Evolutionary conservation across 805 yeast genomes (phyloP).

Genomic region (Wickerhamiella parazyma): DNA sequence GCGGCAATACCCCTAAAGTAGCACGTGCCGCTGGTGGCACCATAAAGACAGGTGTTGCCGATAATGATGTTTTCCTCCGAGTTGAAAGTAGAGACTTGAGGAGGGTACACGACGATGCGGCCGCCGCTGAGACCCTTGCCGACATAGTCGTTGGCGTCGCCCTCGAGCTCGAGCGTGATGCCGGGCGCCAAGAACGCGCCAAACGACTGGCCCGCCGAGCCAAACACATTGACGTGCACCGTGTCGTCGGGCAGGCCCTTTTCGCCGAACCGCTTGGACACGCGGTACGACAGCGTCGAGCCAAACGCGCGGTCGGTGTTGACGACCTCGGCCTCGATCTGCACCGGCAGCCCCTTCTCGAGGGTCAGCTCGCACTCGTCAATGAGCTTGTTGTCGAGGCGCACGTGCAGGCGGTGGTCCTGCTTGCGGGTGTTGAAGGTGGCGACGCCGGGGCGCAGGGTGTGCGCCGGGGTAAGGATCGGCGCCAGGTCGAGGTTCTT

Average conservation of each 20-base stretch:
- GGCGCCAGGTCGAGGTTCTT: conserved; percentile 86
- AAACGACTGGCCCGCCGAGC: conserved; percentile 96
- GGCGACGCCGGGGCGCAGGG: conserved; percentile 92
- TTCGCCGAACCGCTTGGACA: conserved; percentile 88
- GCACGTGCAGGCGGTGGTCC: conserved; percentile 84
- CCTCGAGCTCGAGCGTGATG: conserved; percentile 85
- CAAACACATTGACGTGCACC: conserved; percentile 77
- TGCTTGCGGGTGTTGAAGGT: conserved; percentile 85
- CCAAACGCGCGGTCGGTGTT: conserved; percentile 97
- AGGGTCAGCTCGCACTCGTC: conserved; percentile 94
- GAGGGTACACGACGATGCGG: conserved; percentile 82
- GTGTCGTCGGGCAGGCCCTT: conserved; percentile 91
- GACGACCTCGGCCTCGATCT: conserved; percentile 82
- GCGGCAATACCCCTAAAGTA: conserved; percentile 96
- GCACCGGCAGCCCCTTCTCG: conserved; percentile 90
- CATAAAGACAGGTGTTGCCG: conserved; percentile 95
- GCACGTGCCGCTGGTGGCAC: conserved; percentile 92
- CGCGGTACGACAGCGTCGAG: conserved; percentile 84
- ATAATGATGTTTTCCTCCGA: conserved; percentile 93
- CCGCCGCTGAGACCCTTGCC: conserved; percentile 98
- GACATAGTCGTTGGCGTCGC: conserved; percentile 96
- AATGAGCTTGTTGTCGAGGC: conserved; percentile 88
- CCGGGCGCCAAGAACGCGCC: conserved; percentile 98
- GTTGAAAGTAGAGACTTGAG: conserved; percentile 66
- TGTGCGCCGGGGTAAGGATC: conserved; percentile 90